A percentile compares a stretch with the other conserved stretches of the same genome.
Conservation (phyloP, 352 stramenopile species). For the Pythium dissimile region DNA sequence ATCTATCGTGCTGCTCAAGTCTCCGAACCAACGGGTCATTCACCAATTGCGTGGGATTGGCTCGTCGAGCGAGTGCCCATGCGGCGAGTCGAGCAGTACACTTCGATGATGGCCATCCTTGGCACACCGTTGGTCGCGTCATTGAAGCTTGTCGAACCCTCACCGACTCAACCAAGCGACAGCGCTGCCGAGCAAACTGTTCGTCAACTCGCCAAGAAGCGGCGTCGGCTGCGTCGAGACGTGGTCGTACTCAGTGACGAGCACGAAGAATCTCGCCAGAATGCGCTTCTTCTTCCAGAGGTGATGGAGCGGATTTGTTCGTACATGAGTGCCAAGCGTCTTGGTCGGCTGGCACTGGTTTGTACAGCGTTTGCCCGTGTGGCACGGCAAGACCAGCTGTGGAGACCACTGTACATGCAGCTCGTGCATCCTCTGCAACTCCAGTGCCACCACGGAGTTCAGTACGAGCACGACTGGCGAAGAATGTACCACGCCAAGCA, state of each 20-base stretch:
- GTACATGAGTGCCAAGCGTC: slow-evolving; percentile 68
- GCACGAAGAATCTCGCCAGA: slow-evolving; percentile 41
- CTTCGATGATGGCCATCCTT: background rate
- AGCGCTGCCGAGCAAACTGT: background rate
- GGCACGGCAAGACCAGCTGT: slow-evolving; percentile 31
- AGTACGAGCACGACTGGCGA: slow-evolving; percentile 18
- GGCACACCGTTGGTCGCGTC: background rate
- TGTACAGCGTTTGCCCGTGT: slow-evolving; percentile 42
- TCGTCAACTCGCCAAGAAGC: background rate
- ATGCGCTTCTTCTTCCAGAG: slow-evolving; percentile 52
- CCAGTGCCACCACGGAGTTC: slow-evolving; percentile 12
- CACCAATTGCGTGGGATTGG: background rate
- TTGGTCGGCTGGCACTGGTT: slow-evolving; percentile 55
- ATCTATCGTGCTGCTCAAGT: background rate
- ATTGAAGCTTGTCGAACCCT: slow-evolving; percentile 5
- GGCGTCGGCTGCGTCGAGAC: slow-evolving; percentile 2
- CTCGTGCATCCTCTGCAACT: slow-evolving; percentile 8
- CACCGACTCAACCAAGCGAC: background rate
- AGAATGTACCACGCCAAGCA: slow-evolving; percentile 17
- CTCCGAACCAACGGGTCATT: background rate
- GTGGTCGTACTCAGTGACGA: slow-evolving; percentile 19
- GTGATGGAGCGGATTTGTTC: slow-evolving; percentile 68
- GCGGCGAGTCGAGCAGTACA: slow-evolving; percentile 11
- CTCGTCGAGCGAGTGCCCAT: slow-evolving; percentile 1
- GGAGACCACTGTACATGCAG: slow-evolving; percentile 33